phyloP scores from a whole-genome alignment of 176 grass and related monocot species.

The Hordeum vulgare region MorexV3_pseudomolecules_assembly NC_058521.1:455089356-455089855 shows the following conservation, averaged over 20 bases:
- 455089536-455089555: slow-evolving; percentile 44
- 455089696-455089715: slow-evolving; percentile 80
- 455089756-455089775: slow-evolving; percentile 76
- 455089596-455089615: slow-evolving; percentile 68
- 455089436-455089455: background rate
- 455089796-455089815: slow-evolving; percentile 99
- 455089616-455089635: slow-evolving; percentile 84
- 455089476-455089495: background rate
- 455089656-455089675: slow-evolving; percentile 77
- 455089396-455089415: background rate
- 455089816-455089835: slow-evolving; percentile 92
- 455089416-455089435: background rate
- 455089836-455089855: slow-evolving; percentile 76
- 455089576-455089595: slow-evolving; percentile 65
- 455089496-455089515: background rate
- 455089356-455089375: no score
- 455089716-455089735: slow-evolving; percentile 82
- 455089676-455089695: slow-evolving; percentile 94
- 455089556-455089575: slow-evolving; percentile 87
- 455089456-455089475: background rate
- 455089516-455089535: background rate
- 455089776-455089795: slow-evolving; percentile 92
- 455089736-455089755: slow-evolving; percentile 85
- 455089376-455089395: no score
- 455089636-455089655: slow-evolving; percentile 83